Evolutionary conservation across 768 basidiomycete species (phyloP), one percentile per base, ranked within the genome.

Genomic region (Collybiopsis luxurians): DNA sequence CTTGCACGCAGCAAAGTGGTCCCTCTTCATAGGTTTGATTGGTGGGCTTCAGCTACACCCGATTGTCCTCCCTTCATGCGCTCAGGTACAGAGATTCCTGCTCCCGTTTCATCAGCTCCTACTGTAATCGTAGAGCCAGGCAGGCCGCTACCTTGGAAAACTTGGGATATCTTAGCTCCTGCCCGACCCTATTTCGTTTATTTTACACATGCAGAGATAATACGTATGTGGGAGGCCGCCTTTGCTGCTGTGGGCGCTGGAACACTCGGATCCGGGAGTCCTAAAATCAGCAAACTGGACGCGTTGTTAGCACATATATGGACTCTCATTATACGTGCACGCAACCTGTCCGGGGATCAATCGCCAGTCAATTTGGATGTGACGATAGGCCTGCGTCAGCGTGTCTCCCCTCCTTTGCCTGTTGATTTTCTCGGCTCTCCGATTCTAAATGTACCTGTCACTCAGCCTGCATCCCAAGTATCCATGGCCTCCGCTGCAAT

Each of bases 251-350:
- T 17, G n/a, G n/a, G n/a, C n/a, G n/a, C n/a, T n/a, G n/a, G n/a
- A n/a, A n/a, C n/a, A n/a, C n/a, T n/a, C n/a, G n/a, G n/a, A 24
- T 60, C 58, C 15, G 39, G 48, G 27, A 48, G 55, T n/a, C 21
- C 46, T 10, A 19, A 34, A 30, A 58, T 73, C 60, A 73, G 72
- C 57, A 69, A 70, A 58, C 66, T 72, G 23, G 73, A 74, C 60
- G 68, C 69, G 9, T 67, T 75, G 19, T 67, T 71, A 24, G 72
- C 73, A 2, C 71, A 72, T 58, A 39, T 76, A 5, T 76, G 75
- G 73, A 54, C 56, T 9, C 61, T 64, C n/a, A 62, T 73, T 34
- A 67, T 70, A 44, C 66, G 68, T 45, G 72, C 71, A 19, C 67
- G 68, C 27, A 58, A 56, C 11, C 44, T 66, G 1, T 57, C 63